Base-by-base conservation (phyloP, 2,329 filamentous ascomycete genomes). In the Penicillium sp. region DNA sequence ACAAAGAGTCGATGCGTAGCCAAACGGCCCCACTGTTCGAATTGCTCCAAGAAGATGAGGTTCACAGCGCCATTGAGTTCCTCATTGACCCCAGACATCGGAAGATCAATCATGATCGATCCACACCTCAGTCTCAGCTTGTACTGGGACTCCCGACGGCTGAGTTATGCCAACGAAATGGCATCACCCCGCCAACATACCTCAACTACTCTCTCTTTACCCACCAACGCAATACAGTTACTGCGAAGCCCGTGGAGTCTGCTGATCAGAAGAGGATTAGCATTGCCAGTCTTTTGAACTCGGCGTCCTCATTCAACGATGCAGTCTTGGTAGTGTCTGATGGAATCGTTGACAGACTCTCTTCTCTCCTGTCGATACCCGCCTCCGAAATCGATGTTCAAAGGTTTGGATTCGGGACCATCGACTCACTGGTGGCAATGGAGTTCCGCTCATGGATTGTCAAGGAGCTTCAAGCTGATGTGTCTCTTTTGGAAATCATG, bases 371-470 rank as follows among this genome's bases (percentile, higher is more conserved):
- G 13, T 68, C 64, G 10, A 65, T 70, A 19, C 62, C 70, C 1
- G 51, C 54, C 6, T 70, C 72, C 1, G 69, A 71, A 14, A 55
- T 73, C 13, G 65, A 72, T 49, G 49, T 54, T 9, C 66, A 67
- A 31, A 59, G 61, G 11, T 67, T 71, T 19, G 62, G 65, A 2
- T 66, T 65, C 35, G 64, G 65, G 18, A 56, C 61, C 11, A 71
- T 73, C 41, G 70, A 73, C 37, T 71, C 68, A 2, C 62, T 73
- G 13, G 65, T 73, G 19, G 68, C 69, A 5, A 70, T 73, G 65
- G 71, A 72, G 49, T 73, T 73, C 41, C 61, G 65, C 16, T 70
- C 62, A 1, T 73, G 70, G 71, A 62, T 72, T 14, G 60, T 65
- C 7, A 72, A 69, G 27, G 67, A 70, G 24, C 54, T 72, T 16